Evolutionary conservation across 139 green algal species (phyloP).

Genomic region (Chlamydomonas sp.): DNA sequence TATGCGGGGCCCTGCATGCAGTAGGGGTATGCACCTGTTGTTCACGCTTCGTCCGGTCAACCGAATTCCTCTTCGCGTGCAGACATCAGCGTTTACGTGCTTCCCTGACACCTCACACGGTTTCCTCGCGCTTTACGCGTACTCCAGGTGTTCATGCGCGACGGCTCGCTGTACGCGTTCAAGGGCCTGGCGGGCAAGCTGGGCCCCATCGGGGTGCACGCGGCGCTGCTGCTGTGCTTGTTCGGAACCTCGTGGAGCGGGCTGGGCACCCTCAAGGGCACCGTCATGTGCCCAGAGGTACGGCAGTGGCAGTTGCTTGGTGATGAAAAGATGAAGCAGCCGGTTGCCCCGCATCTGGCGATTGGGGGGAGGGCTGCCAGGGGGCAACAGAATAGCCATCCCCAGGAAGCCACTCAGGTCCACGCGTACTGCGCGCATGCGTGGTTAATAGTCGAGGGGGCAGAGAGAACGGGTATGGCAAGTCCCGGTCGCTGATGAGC

Average conservation of each 20-base stretch:
- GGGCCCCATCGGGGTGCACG: slow-evolving; percentile 97
- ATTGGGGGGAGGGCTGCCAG: too few relatives aligned
- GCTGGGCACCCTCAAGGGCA: slow-evolving; percentile 83
- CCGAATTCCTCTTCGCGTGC: too few relatives aligned
- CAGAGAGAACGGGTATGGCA: too few relatives aligned
- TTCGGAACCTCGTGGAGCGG: slow-evolving; percentile 77
- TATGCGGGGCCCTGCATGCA: too few relatives aligned
- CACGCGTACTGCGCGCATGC: too few relatives aligned
- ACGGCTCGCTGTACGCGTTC: slow-evolving; percentile 93
- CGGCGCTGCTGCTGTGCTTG: slow-evolving; percentile 89
- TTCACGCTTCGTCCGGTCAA: too few relatives aligned
- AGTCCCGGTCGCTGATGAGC: too few relatives aligned
- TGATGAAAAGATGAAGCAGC: neutral
- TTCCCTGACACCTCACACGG: neutral
- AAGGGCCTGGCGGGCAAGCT: slow-evolving; percentile 94
- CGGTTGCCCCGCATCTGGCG: too few relatives aligned
- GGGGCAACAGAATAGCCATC: too few relatives aligned
- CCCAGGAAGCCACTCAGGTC: too few relatives aligned
- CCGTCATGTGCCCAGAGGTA: slow-evolving; percentile 77
- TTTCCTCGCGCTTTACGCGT: neutral
- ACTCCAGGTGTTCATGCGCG: slow-evolving; percentile 84
- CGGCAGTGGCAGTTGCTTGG: neutral
- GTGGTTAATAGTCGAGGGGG: too few relatives aligned
- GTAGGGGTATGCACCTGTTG: neutral
- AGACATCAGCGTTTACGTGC: too few relatives aligned